Conservation (phyloP, 176 grass and related monocot genomes). For the Oryza nivara region DNA sequence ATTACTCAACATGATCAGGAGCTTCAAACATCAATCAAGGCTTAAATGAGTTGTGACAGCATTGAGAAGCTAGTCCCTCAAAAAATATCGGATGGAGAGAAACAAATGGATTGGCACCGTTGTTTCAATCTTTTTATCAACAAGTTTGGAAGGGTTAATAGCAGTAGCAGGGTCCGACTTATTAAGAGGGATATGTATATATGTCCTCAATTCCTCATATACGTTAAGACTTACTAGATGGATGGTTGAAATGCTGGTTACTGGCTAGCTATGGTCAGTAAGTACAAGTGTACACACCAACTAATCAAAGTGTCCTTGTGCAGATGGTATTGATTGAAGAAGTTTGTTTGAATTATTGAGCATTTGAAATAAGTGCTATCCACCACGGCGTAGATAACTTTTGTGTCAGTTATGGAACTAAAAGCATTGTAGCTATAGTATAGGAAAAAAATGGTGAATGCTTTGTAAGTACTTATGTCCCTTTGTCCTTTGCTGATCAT, state of each 20-base stretch:
- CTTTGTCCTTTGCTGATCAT: constrained; percentile 6
- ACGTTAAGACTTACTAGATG: not conserved
- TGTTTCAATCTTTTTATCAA: not conserved
- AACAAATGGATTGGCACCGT: not conserved
- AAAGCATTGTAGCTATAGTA: not conserved
- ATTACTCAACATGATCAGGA: not conserved
- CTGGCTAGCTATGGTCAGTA: not conserved
- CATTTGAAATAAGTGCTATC: not conserved
- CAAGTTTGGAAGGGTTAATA: constrained; percentile 12
- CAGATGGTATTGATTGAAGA: constrained; percentile 10
- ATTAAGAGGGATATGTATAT: not conserved
- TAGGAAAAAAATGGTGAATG: constrained; percentile 12
- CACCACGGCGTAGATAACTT: not conserved
- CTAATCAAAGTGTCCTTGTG: not conserved
- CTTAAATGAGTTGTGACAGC: not conserved
- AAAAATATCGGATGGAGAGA: not conserved
- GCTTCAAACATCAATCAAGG: not conserved
- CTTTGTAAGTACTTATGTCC: not conserved
- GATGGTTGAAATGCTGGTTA: not conserved
- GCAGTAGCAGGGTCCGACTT: not conserved
- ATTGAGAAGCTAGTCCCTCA: not conserved
- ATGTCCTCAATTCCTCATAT: not conserved
- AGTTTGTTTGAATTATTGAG: not conserved
- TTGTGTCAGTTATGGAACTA: not conserved
- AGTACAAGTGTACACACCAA: not conserved